Conservation (phyloP, 345 rosid genomes). For the Populus deltoides region DNA sequence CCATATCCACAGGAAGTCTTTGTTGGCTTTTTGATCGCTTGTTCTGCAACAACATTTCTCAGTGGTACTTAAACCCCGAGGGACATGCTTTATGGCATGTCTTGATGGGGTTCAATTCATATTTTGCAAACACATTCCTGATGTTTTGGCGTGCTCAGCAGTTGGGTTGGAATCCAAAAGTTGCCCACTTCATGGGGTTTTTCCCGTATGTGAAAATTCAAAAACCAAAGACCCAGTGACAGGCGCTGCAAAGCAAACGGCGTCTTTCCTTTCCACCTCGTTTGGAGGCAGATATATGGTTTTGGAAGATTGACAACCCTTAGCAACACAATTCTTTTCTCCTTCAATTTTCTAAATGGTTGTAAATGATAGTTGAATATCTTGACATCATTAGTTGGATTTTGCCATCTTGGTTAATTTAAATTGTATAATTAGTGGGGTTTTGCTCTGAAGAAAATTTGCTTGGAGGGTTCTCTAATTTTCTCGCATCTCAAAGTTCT, state of each 20-base stretch:
- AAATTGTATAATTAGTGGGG: slow-evolving; percentile 11
- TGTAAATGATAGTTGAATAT: slow-evolving; percentile 17
- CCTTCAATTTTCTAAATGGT: not conserved
- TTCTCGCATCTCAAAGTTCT: not conserved
- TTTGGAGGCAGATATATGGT: slow-evolving; percentile 3
- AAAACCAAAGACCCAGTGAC: slow-evolving; percentile 52
- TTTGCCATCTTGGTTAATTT: slow-evolving; percentile 5
- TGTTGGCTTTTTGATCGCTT: slow-evolving; percentile 77
- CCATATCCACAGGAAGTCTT: slow-evolving; percentile 50
- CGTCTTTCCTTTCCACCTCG: not conserved
- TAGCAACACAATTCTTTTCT: not conserved
- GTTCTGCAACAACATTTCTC: slow-evolving; percentile 52
- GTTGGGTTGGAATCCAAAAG: slow-evolving; percentile 68
- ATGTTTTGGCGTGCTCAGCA: slow-evolving; percentile 98
- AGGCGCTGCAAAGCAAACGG: not conserved
- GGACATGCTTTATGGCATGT: slow-evolving; percentile 95
- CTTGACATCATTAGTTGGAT: not conserved
- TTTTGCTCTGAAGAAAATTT: not conserved
- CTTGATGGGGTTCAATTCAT: slow-evolving; percentile 84
- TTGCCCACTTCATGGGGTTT: slow-evolving; percentile 48
- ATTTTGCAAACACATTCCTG: slow-evolving; percentile 86
- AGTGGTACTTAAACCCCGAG: slow-evolving; percentile 75
- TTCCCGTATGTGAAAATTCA: slow-evolving; percentile 81
- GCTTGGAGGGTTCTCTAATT: not conserved
- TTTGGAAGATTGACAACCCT: slow-evolving; percentile 8